Evolutionary conservation across 805 yeast species (phyloP), one percentile per base, ranked within the genome.

Genomic region (Zygoascus bituminiphila): DNA sequence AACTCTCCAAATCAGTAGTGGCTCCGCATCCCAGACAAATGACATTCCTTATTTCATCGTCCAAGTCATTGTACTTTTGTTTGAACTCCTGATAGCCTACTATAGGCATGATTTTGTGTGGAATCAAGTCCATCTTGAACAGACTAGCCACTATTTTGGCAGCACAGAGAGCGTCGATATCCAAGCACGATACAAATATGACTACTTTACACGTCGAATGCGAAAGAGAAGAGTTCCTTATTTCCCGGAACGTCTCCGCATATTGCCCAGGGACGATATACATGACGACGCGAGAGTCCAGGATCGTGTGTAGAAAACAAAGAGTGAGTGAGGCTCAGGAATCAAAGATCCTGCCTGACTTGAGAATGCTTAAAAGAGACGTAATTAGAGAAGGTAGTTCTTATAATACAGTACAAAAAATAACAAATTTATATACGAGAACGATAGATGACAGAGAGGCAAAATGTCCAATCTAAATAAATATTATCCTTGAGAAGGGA

Each of bases 21-120:
- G 95, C 94, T 12, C 98, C 98, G 67, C 96, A 93, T 0, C 98
- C 98, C 0, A 93, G 68, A 37, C 89, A 70, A 4, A 93, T 64
- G 17, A 91, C 84, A 58, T 83, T 88, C 4, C 80, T 69, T 6
- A 93, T 79, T 46, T 87, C 91, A 5, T 68, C 74, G 60, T 89
- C 97, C 39, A 93, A 67, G 47, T 74, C 74, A 4, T 55, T 48
- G 59, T 77, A 89, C 60, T 82, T 86, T 21, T 59, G 61, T 54
- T 78, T 49, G 53, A 94, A 68, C 56, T 88, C 96, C 9, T 81
- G 67, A 61, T 88, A 91, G 0, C 99, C 99, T 17, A 87, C 88
- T 9, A 93, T 91, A 0, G 99, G 98, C 9, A 88, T 80, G 46
- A 88, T 71, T 64, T 91, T 96, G 62, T 82, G 86, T 53, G 88